These are phyloP conservation scores for Ceratobasidium sp. DNA, from an alignment of 1,284 basidiomycete genomes.

Conservation along the genomic window DNA sequence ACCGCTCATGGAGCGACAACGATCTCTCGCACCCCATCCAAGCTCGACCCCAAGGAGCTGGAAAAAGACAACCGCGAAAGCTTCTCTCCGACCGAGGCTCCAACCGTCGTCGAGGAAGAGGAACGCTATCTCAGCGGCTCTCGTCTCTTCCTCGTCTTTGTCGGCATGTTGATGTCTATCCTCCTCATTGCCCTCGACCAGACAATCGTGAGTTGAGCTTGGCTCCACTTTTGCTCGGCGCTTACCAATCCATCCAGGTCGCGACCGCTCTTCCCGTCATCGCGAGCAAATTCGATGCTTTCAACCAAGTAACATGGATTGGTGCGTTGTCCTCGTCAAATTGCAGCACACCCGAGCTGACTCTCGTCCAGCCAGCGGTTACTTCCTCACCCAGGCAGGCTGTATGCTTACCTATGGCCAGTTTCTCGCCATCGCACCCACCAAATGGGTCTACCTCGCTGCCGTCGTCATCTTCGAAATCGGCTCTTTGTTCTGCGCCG, in stretches of 20 bases:
- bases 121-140: slow-evolving; percentile 44
- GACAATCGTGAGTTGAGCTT: slow-evolving; percentile 46
- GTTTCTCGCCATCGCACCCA: slow-evolving; percentile 50
- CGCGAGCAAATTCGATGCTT: slow-evolving; percentile 43
- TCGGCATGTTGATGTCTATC: slow-evolving; percentile 47
- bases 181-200: slow-evolving; percentile 48
- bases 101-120: slow-evolving; percentile 26
- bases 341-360: neutral
- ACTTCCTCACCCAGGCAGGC: slow-evolving; percentile 45
- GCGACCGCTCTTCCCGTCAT: slow-evolving; percentile 48
- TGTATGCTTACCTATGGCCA: slow-evolving; percentile 51
- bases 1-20: neutral
- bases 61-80: slow-evolving; percentile 38
- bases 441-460: slow-evolving; percentile 54
- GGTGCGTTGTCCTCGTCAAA: slow-evolving; percentile 5
- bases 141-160: slow-evolving; percentile 46
- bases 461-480: slow-evolving; percentile 54
- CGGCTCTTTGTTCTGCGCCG: slow-evolving; percentile 52
- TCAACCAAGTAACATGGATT: slow-evolving; percentile 43
- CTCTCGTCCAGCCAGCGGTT: slow-evolving; percentile 15
- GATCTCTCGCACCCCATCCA: slow-evolving; percentile 9
- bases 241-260: slow-evolving; percentile 36
- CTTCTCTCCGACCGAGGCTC: slow-evolving; percentile 18
- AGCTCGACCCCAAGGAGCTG: slow-evolving; percentile 25
- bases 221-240: neutral